A percentile compares a stretch with the other conserved stretches of the same genome.
Evolutionary conservation across 345 rosid species (phyloP).

Genomic region (Syzygium oleosum): DNA sequence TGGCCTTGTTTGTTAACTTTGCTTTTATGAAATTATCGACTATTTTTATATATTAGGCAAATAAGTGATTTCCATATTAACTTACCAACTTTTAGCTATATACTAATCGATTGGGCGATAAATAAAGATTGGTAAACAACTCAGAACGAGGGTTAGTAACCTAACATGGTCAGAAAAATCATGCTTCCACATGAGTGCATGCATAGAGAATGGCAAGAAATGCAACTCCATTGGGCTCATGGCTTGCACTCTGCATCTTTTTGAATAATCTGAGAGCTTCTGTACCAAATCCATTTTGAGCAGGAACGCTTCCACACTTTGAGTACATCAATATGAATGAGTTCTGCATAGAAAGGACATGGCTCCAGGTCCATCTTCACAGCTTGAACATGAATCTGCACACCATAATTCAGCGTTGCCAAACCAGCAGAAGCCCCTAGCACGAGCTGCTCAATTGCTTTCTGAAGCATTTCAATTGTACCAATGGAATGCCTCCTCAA

Average conservation of each 20-base stretch:
- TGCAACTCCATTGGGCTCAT: slow-evolving; percentile 51
- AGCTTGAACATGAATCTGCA: slow-evolving; percentile 49
- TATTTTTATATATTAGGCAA: neutral
- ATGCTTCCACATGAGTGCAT: slow-evolving; percentile 33
- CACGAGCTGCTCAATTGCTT: slow-evolving; percentile 39
- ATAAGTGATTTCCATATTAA: neutral
- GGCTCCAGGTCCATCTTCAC: slow-evolving; percentile 35
- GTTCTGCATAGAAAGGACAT: slow-evolving; percentile 48
- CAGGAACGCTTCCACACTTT: slow-evolving; percentile 56
- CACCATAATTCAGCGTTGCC: slow-evolving; percentile 45
- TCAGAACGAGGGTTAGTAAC: no score
- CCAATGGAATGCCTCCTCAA: slow-evolving; percentile 48
- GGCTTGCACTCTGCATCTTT: slow-evolving; percentile 28
- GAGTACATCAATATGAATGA: slow-evolving; percentile 65
- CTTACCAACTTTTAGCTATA: neutral
- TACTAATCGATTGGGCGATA: no score
- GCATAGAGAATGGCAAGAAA: slow-evolving; percentile 70
- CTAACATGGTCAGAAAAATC: no score
- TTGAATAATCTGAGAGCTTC: slow-evolving; percentile 49
- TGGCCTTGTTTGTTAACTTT: neutral
- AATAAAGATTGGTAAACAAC: no score
- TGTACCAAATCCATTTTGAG: slow-evolving; percentile 53
- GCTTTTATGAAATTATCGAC: neutral
- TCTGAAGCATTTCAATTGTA: slow-evolving; percentile 43
- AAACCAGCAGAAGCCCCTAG: slow-evolving; percentile 68